Percentiles rank a stretch among this genome's conserved stretches.
phyloP scores from a whole-genome alignment of 371 early-diverging fungal genomes.

The Apophysomyces variabilis region DNA sequence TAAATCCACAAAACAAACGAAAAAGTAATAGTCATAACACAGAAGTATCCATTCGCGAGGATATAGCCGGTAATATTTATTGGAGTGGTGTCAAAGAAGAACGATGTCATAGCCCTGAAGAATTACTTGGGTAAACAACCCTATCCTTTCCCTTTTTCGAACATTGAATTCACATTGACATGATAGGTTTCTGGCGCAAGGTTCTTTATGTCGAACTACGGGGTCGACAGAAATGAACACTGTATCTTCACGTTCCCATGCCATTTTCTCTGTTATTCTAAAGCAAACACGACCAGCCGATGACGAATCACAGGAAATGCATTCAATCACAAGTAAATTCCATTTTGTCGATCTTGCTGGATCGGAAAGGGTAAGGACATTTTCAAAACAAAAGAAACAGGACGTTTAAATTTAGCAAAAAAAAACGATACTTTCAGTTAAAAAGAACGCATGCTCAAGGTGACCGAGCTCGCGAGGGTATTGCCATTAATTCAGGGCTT shows the following conservation, averaged over 20 bases:
- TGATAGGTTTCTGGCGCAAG: conserved; percentile 62
- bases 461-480: conserved; percentile 96
- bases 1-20: conserved; percentile 54
- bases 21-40: conserved; percentile 18
- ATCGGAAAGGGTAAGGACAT: conserved; percentile 48
- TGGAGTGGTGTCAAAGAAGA: conserved; percentile 92
- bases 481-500: conserved; percentile 97
- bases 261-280: conserved; percentile 95
- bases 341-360: conserved; percentile 99
- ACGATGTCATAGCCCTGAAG: conserved; percentile 73
- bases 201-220: conserved; percentile 91
- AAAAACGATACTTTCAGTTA: conserved; percentile 42
- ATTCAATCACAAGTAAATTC: conserved; percentile 67
- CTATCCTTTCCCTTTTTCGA: not conserved
- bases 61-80: conserved; percentile 88
- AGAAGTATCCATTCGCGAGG: conserved; percentile 83
- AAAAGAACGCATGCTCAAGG: conserved; percentile 96
- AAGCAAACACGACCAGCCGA: conserved; percentile 51
- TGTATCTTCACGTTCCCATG: conserved; percentile 97
- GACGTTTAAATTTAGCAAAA: no score
- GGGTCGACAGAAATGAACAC: conserved; percentile 98
- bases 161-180: not conserved
- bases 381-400: no score
- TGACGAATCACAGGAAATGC: conserved; percentile 1
- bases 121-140: conserved; percentile 63